These are phyloP conservation scores for Paramecium biaurelia DNA, from an alignment of 73 alveolate genomes.

Conservation along the genomic window DNA sequence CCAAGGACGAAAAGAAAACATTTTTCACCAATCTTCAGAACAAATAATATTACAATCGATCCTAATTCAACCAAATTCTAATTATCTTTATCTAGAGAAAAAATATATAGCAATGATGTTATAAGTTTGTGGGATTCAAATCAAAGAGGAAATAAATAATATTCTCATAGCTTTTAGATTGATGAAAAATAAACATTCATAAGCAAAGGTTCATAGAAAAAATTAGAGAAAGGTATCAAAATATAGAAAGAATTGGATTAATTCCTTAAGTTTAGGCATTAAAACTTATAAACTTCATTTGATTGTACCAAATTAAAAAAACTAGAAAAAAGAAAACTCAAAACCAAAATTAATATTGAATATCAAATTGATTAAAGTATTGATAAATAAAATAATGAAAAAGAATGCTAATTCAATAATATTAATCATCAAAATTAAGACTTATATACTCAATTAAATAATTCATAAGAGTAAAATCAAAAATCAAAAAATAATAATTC, in stretches of 20 bases:
- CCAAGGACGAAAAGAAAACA: neutral
- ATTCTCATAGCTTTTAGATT: neutral
- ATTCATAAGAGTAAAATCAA: neutral
- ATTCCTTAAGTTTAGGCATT: neutral
- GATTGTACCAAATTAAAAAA: neutral
- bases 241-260: neutral
- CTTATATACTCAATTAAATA: neutral
- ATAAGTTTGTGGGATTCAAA: neutral
- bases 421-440: neutral
- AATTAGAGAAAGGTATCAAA: neutral
- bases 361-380: neutral
- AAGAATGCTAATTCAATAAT: neutral
- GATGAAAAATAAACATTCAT: neutral
- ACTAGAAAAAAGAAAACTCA: neutral
- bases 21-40: conserved; percentile 6
- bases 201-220: neutral
- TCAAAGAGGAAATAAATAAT: neutral
- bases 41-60: neutral
- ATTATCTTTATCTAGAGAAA: neutral
- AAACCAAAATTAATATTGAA: neutral
- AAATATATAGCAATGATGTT: neutral
- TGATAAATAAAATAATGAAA: neutral
- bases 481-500: neutral
- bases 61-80: neutral
- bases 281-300: neutral